These are phyloP conservation scores for Ceratocystis colombiana DNA, from an alignment of 2,329 filamentous ascomycete genomes.

Conservation along the genomic window DNA sequence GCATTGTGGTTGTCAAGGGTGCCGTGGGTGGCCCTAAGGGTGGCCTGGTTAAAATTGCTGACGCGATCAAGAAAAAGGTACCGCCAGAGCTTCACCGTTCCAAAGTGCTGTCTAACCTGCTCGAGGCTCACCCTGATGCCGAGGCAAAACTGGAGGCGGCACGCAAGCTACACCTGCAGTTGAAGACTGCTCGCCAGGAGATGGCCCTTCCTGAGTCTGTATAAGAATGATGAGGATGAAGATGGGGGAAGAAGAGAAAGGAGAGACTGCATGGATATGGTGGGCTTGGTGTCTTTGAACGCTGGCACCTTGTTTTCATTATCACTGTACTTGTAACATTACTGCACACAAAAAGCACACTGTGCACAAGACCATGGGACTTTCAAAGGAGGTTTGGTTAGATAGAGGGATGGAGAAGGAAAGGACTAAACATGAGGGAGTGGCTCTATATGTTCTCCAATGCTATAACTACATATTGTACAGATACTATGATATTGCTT, in stretches of 20 bases:
- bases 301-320: constrained; percentile 12
- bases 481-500: constrained; percentile 16
- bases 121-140: constrained; percentile 40
- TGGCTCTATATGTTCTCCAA: constrained; percentile 19
- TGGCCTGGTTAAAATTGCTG: constrained; percentile 72
- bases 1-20: constrained; percentile 79
- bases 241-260: constrained; percentile 29
- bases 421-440: constrained; percentile 8
- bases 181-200: constrained; percentile 41
- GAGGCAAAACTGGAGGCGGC: constrained; percentile 41
- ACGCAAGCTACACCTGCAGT: constrained; percentile 42
- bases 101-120: constrained; percentile 17
- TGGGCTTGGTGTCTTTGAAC: not conserved
- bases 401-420: not conserved
- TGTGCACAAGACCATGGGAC: constrained; percentile 13
- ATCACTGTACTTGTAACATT: constrained; percentile 24
- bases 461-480: constrained; percentile 20
- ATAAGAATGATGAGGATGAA: constrained; percentile 28
- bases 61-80: constrained; percentile 73
- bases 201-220: constrained; percentile 29
- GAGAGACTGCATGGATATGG: not conserved
- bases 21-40: constrained; percentile 82
- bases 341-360: constrained; percentile 14
- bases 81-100: constrained; percentile 38
- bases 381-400: not conserved